phyloP scores from a whole-genome alignment of 2,329 filamentous ascomycete species.

The Myotisia sp. region DNA sequence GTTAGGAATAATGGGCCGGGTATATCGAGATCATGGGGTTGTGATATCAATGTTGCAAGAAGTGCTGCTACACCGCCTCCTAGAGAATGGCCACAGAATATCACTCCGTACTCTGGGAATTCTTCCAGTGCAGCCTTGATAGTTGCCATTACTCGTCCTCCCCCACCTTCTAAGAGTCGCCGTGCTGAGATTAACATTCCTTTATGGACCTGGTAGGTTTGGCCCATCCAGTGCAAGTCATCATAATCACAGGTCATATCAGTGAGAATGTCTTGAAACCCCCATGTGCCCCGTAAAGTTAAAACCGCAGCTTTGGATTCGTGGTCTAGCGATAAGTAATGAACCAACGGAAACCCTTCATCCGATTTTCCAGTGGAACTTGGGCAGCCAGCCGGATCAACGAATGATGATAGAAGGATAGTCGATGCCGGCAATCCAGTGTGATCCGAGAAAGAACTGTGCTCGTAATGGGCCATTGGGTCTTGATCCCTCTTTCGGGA shows the following conservation, averaged over 20 bases:
- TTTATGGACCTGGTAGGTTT: constrained; percentile 56
- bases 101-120: constrained; percentile 54
- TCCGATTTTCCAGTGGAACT: constrained; percentile 51
- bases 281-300: constrained; percentile 57
- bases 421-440: constrained; percentile 33
- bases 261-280: constrained; percentile 58
- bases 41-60: constrained; percentile 56
- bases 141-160: constrained; percentile 51
- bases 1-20: constrained; percentile 49
- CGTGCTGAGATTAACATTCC: constrained; percentile 59
- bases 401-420: constrained; percentile 52
- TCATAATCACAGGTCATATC: constrained; percentile 59
- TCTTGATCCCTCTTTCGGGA: constrained; percentile 20
- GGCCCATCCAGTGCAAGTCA: constrained; percentile 45
- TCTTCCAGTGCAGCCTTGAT: constrained; percentile 52
- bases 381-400: constrained; percentile 53
- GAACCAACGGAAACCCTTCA: constrained; percentile 55
- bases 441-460: constrained; percentile 32
- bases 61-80: constrained; percentile 57
- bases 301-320: constrained; percentile 57
- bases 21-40: constrained; percentile 37
- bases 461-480: constrained; percentile 28
- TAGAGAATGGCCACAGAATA: constrained; percentile 55
- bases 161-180: constrained; percentile 52
- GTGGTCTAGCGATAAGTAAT: constrained; percentile 59